phyloP scores from a whole-genome alignment of 352 stramenopile species.

The Pythium chondricola region DNA sequence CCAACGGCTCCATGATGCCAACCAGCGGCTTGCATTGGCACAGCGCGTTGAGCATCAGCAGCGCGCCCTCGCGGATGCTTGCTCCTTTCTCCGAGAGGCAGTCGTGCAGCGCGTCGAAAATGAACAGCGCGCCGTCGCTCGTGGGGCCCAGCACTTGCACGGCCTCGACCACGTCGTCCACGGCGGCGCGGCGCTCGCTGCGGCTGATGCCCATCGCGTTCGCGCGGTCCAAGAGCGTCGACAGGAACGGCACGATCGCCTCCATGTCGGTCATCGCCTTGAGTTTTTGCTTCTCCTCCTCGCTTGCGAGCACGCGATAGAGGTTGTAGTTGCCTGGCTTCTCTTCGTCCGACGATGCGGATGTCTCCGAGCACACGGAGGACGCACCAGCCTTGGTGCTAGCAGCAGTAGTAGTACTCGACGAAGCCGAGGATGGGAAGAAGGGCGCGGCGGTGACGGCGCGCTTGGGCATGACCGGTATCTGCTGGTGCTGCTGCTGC shows the following conservation, averaged over 20 bases:
- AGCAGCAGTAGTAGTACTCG: too few species aligned
- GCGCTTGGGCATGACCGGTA: slow-evolving; percentile 2
- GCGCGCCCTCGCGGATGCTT: slow-evolving; percentile 39
- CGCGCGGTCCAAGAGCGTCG: slow-evolving; percentile 34
- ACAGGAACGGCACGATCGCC: slow-evolving; percentile 28
- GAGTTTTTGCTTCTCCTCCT: slow-evolving; percentile 40
- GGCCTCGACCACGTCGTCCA: slow-evolving; percentile 37
- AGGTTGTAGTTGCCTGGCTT: slow-evolving; percentile 28
- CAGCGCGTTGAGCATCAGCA: slow-evolving; percentile 37
- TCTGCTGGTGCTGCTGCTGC: slow-evolving; percentile 19
- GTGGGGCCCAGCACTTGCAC: slow-evolving; percentile 35
- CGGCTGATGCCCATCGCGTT: slow-evolving; percentile 27
- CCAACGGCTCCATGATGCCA: slow-evolving; percentile 44
- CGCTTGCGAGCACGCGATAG: slow-evolving; percentile 24
- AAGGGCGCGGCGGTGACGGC: slow-evolving; percentile 3
- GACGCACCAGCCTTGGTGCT: slow-evolving; percentile 13
- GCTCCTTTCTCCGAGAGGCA: slow-evolving; percentile 41
- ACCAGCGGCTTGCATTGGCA: slow-evolving; percentile 37
- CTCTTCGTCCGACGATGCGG: slow-evolving; percentile 25
- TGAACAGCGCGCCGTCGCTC: slow-evolving; percentile 29
- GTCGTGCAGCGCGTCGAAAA: slow-evolving; percentile 38
- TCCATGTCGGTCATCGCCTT: slow-evolving; percentile 21
- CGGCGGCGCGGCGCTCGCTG: slow-evolving; percentile 36
- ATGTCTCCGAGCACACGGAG: slow-evolving; percentile 26
- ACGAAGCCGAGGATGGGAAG: slow-evolving; percentile 3